Percentiles rank a stretch among this genome's conserved stretches.
phyloP scores from a whole-genome alignment of 768 basidiomycete species.

The Coprinopsis marcescibilis region DNA sequence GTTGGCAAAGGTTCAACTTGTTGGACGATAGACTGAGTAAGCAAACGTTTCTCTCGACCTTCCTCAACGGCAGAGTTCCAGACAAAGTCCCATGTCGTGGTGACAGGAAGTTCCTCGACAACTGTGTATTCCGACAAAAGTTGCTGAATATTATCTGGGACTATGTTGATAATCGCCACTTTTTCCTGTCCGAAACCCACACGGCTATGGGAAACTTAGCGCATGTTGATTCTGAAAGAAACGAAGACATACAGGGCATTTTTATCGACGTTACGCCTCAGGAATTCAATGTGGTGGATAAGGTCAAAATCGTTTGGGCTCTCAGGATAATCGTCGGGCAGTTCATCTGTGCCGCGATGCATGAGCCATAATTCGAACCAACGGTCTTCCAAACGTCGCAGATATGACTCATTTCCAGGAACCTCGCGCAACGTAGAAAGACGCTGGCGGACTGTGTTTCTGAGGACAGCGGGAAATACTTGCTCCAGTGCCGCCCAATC shows the following conservation, averaged over 20 bases:
- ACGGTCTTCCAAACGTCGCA: conserved; percentile 71
- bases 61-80: conserved; percentile 72
- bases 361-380: conserved; percentile 78
- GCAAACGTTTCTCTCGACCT: conserved; percentile 62
- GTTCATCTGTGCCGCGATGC: conserved; percentile 56
- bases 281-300: conserved; percentile 73
- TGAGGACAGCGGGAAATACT: conserved; percentile 72
- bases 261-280: conserved; percentile 81
- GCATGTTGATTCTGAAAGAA: not conserved
- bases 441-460: conserved; percentile 67
- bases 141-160: conserved; percentile 40
- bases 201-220: conserved; percentile 36
- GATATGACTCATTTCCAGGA: conserved; percentile 67
- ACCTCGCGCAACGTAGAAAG: conserved; percentile 53
- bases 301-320: conserved; percentile 75
- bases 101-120: conserved; percentile 32
- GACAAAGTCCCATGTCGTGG: conserved; percentile 65
- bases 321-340: conserved; percentile 66
- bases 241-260: conserved; percentile 66
- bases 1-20: conserved; percentile 34
- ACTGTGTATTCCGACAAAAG: conserved; percentile 46
- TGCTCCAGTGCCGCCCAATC: conserved; percentile 73
- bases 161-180: conserved; percentile 24
- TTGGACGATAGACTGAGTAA: conserved; percentile 49
- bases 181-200: conserved; percentile 52